These are phyloP conservation scores for Barnettozyma californica DNA, from an alignment of 805 yeast species.

Conservation along the genomic window DNA sequence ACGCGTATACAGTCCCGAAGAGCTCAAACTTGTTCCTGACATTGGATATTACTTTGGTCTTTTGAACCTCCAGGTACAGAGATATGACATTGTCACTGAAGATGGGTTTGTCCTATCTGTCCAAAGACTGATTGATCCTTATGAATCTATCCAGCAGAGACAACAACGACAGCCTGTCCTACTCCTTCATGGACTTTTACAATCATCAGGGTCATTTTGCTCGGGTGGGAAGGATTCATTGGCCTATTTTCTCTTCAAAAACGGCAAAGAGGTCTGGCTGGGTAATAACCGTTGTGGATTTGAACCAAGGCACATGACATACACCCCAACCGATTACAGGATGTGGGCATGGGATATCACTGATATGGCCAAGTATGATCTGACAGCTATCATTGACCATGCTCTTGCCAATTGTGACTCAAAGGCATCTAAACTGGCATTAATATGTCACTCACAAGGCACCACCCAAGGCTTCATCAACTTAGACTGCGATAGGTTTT, in stretches of 20 bases:
- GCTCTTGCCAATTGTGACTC: constrained; percentile 39
- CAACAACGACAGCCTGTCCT: constrained; percentile 54
- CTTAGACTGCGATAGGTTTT: constrained; percentile 44
- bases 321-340: constrained; percentile 35
- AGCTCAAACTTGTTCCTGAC: constrained; percentile 41
- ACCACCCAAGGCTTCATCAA: constrained; percentile 80
- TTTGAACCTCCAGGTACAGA: constrained; percentile 54
- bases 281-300: constrained; percentile 91
- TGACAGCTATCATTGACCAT: constrained; percentile 65
- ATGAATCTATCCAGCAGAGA: constrained; percentile 21
- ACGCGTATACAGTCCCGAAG: constrained; percentile 21
- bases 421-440: constrained; percentile 41
- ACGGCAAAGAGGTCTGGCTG: constrained; percentile 83
- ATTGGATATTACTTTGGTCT: constrained; percentile 63
- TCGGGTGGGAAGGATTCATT: constrained; percentile 79
- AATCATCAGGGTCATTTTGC: constrained; percentile 80
- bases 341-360: constrained; percentile 94
- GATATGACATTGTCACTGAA: constrained; percentile 56
- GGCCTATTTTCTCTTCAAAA: constrained; percentile 47
- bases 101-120: constrained; percentile 77
- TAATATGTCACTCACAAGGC: constrained; percentile 90
- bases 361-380: constrained; percentile 76
- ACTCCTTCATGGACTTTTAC: constrained; percentile 80
- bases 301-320: constrained; percentile 55
- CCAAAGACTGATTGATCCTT: constrained; percentile 55